Evolutionary conservation across 1,284 basidiomycete species (phyloP).

Genomic region (Neolentinus lepideus): DNA sequence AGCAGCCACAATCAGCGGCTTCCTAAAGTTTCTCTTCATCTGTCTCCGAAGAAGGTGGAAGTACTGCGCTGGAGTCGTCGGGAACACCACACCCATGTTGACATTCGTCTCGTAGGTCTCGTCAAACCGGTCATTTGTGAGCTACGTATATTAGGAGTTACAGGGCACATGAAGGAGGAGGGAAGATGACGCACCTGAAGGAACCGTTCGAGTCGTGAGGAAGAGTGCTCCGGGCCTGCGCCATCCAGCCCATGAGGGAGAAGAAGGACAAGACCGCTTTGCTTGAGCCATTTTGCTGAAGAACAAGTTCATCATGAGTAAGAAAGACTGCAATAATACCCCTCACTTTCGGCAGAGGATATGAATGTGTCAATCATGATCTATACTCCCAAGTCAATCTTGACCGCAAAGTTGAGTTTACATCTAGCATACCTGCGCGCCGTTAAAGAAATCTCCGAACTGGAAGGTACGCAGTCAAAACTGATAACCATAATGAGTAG

Average conservation of each 20-base stretch:
- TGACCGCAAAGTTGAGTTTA: neutral
- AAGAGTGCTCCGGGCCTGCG: conserved; percentile 88
- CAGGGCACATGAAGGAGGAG: neutral
- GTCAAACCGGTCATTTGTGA: conserved; percentile 60
- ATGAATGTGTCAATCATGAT: conserved; percentile 87
- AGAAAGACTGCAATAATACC: neutral
- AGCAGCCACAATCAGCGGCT: conserved; percentile 76
- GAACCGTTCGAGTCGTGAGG: conserved; percentile 80
- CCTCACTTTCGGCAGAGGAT: conserved; percentile 73
- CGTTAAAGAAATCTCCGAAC: conserved; percentile 92
- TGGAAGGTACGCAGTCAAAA: conserved; percentile 16
- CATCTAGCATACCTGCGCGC: conserved; percentile 50
- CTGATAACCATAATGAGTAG: neutral
- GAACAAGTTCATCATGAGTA: conserved; percentile 7
- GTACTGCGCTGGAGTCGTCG: conserved; percentile 84
- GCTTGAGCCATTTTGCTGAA: conserved; percentile 88
- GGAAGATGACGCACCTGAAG: conserved; percentile 48
- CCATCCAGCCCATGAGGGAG: conserved; percentile 86
- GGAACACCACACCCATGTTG: conserved; percentile 81
- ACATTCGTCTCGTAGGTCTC: conserved; percentile 36
- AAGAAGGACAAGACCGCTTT: conserved; percentile 83
- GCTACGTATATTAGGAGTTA: conserved; percentile 25
- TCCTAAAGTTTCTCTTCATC: conserved; percentile 77
- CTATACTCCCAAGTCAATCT: conserved; percentile 19
- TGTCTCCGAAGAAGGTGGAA: conserved; percentile 86